phyloP scores from a whole-genome alignment of 305 asterid species.

The Fraxinus ornus region DNA sequence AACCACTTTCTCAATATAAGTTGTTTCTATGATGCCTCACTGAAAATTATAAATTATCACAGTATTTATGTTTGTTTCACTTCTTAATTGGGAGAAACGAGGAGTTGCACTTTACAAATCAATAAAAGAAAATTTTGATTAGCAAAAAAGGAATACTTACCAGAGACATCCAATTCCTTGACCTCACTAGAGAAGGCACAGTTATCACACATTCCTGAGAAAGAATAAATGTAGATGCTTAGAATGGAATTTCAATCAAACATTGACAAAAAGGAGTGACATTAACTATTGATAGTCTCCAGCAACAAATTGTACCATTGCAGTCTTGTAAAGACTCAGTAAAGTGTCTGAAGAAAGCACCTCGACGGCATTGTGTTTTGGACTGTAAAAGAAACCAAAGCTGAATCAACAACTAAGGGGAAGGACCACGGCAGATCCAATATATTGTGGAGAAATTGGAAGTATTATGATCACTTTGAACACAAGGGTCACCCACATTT shows the following conservation, averaged over 20 bases:
- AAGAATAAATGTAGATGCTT: slow-evolving; percentile 24
- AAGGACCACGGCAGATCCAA: background rate
- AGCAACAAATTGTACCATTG: slow-evolving; percentile 53
- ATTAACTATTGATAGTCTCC: slow-evolving; percentile 16
- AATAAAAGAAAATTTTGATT: background rate
- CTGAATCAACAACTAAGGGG: slow-evolving; percentile 20
- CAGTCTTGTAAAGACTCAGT: slow-evolving; percentile 89
- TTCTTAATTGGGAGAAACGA: background rate
- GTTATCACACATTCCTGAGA: slow-evolving; percentile 94
- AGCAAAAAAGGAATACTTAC: slow-evolving; percentile 31
- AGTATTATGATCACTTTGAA: background rate
- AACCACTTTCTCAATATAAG: background rate
- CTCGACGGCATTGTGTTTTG: slow-evolving; percentile 77
- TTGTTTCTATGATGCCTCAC: background rate
- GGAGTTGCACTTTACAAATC: background rate
- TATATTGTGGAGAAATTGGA: background rate
- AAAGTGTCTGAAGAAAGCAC: slow-evolving; percentile 90
- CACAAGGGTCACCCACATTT: background rate
- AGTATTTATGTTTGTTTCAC: background rate
- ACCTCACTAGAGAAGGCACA: slow-evolving; percentile 68
- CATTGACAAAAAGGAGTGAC: background rate
- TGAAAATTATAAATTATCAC: background rate
- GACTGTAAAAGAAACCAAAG: slow-evolving; percentile 45
- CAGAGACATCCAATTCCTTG: slow-evolving; percentile 79
- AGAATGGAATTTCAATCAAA: slow-evolving; percentile 15